Evolutionary conservation across 495 filamentous ascomycete genomes (phyloP), one percentile per base, ranked within the genome.

Genomic region (Podospora conica): DNA sequence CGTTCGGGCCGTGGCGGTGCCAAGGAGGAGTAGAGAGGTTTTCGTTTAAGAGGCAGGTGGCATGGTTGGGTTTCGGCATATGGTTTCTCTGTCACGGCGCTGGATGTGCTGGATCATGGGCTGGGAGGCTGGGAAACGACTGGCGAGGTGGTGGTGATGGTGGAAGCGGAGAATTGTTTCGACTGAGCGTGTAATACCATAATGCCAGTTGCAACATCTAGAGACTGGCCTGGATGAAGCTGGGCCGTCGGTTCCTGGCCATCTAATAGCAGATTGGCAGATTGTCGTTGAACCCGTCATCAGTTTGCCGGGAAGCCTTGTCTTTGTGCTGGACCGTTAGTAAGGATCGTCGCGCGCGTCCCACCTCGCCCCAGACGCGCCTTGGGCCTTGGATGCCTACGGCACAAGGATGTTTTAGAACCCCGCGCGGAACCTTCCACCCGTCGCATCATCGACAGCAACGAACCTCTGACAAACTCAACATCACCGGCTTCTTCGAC

Each of bases 1-100:
- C 90, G 89, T 79, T 88, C 90, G 69, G 91, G 90, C 70, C 87
- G 89, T 58, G 92, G 92, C 63, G 92, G 92, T 76, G 90, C 86
- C 70, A 96, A 96, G 86, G 92, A 96, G 80, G 92, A 96, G 82
- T 96, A 92, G 81, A 60, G 22, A 3, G 7, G 25, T 25, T 21
- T 21, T 48, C 18, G 15, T 40, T n/a, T 48, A 48, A 12, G 7
- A 8, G 40, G 40, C 40, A 11, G 15, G 18, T 8, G 40, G 40
- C 40, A 48, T n/a, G 40, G 40, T 48, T 48, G 40, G 40, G 40
- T n/a, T 48, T 48, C 40, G 40, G 40, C 8, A 48, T 48, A 48
- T 18, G 40, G 40, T 48, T 48, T 18, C n/a, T 48, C 3, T 48
- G 40, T 18, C 40, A n/a, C 40, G 15, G 18, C 6, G 40, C 40